A percentile compares a stretch with the other conserved stretches of the same genome.
Conservation (phyloP, 225 moss, liverwort and hornwort genomes). For the Straminergon stramineum region DNA sequence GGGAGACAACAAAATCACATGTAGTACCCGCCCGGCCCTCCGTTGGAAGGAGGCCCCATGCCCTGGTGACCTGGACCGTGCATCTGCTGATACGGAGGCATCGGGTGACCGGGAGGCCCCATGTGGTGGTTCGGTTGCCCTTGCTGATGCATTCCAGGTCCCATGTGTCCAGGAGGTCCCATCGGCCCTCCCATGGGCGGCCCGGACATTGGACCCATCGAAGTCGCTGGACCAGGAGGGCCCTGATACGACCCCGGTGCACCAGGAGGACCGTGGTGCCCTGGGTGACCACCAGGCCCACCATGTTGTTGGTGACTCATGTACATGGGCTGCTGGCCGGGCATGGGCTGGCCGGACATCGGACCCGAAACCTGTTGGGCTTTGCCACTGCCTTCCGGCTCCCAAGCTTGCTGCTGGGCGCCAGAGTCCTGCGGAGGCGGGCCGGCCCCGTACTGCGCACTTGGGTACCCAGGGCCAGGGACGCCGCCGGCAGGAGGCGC, state of each 20-base stretch:
- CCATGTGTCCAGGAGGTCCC: constrained; percentile 75
- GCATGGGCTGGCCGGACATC: constrained; percentile 55
- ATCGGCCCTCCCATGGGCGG: constrained; percentile 40
- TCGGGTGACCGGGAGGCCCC: constrained; percentile 82
- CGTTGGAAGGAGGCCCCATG: constrained; percentile 67
- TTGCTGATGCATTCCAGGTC: constrained; percentile 55
- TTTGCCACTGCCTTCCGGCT: constrained; percentile 63
- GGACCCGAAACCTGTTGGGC: constrained; percentile 48
- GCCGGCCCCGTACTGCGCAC: constrained; percentile 60
- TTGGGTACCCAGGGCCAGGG: constrained; percentile 53
- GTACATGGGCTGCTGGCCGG: constrained; percentile 66
- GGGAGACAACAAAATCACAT: constrained; percentile 34
- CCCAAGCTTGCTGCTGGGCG: constrained; percentile 78
- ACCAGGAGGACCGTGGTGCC: constrained; percentile 60
- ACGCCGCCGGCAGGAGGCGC: constrained; percentile 42
- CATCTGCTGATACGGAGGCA: constrained; percentile 78
- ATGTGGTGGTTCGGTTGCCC: constrained; percentile 64
- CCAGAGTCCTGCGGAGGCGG: constrained; percentile 73
- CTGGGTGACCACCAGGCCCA: constrained; percentile 55
- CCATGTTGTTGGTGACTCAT: constrained; percentile 54
- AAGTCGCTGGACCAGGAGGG: constrained; percentile 46
- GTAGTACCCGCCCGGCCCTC: constrained; percentile 88
- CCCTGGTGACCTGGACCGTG: constrained; percentile 89
- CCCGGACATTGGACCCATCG: constrained; percentile 53
- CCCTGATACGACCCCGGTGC: constrained; percentile 54